Base-by-base conservation (phyloP, 2,329 filamentous ascomycete genomes). In the Corinectria fuckeliana region DNA sequence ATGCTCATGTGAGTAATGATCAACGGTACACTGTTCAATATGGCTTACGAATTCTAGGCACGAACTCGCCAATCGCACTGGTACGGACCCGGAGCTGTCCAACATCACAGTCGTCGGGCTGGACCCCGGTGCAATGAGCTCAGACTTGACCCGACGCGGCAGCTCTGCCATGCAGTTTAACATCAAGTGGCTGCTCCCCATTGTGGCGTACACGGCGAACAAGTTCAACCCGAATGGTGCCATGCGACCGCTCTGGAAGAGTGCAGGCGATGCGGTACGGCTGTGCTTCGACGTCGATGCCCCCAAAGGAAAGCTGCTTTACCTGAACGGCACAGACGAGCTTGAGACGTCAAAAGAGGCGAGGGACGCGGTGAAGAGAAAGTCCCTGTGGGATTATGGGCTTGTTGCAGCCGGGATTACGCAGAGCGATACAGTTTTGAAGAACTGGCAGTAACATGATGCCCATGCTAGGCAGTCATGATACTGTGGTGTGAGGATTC, bases 71-170 rank as follows among this genome's bases (percentile, higher is more conserved):
- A 56, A 49, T 10, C 75, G 77, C n/a, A 61, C 78, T 2, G 67
- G 66, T 34, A 56, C 47, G n/a, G 76, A 78, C 50, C 73, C 74
- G 28, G 52, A 56, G 5, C 66, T 79, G 6, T 72, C 64, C 36
- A 71, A 73, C 13, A 71, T 80, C 51, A 70, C 69, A 18, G 67
- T 79, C 36, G 57, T 78, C 2, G 75, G 74, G 5, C 58, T 78
- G 11, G 77, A 80, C 44, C 77, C 78, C 0, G 78, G 77, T 42
- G 69, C 64, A 10, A 79, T 80, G 72, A 48, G 55, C 34, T 75
- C 72, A 8, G 72, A 69, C 16, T 61, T 78, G 2, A 52, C 45
- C n/a, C 70, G 72, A 14, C 67, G 69, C 25, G 70, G 64, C 14
- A 56, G 66, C 34, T 72, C 70, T 44, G 9, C 70, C 14, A 55